These are phyloP conservation scores for Excoecaria cochinchinensis DNA, from an alignment of 345 rosid genomes.

Conservation along the genomic window DNA sequence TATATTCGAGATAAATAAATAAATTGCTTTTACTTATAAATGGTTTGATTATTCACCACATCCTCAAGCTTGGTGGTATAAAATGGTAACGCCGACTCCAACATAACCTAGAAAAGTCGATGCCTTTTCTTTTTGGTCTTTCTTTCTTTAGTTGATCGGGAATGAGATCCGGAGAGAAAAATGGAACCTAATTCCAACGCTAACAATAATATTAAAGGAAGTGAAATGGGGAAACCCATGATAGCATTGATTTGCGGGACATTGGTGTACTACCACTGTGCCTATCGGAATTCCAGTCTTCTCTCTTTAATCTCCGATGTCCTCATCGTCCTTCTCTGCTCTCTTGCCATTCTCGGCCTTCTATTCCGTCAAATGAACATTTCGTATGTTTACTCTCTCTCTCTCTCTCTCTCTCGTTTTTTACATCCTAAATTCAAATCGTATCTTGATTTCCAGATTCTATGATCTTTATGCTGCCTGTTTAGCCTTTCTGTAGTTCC, in stretches of 20 bases:
- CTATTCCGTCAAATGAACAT: constrained; percentile 93
- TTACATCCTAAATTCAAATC: no score
- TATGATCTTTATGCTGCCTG: no score
- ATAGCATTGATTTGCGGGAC: constrained; percentile 27
- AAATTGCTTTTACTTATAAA: no score
- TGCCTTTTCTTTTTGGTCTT: no score
- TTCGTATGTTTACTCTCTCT: constrained; percentile 41
- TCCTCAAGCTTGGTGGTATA: no score
- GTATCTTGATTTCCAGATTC: not conserved
- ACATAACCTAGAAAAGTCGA: no score
- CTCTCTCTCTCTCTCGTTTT: not conserved
- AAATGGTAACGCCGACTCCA: no score
- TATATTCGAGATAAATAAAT: no score
- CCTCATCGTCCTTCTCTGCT: constrained; percentile 90
- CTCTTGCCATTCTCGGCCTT: constrained; percentile 98
- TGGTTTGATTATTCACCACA: no score
- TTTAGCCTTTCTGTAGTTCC: not conserved
- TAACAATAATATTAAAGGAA: not conserved
- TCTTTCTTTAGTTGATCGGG: no score
- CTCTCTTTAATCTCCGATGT: constrained; percentile 85
- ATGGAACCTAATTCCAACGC: not conserved
- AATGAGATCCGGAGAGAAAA: no score
- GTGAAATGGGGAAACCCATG: constrained; percentile 27
- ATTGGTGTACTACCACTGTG: constrained; percentile 67
- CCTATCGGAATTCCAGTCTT: constrained; percentile 69